Evolutionary conservation across 148 eudicot genomes (phyloP).

Genomic region (Cornus florida): DNA sequence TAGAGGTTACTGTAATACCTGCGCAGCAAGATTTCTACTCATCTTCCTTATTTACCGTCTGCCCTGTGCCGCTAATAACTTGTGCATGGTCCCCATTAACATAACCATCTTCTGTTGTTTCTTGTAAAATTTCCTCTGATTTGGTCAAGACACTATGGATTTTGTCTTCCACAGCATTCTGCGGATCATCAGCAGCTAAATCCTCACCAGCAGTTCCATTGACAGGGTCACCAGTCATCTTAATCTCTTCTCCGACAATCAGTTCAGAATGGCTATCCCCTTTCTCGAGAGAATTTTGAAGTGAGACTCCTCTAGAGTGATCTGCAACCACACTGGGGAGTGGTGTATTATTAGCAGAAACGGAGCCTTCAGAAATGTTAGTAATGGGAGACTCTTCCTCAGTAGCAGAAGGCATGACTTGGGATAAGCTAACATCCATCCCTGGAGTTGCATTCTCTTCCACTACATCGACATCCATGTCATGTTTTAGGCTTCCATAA

Average conservation of each 20-base stretch:
- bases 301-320: background rate
- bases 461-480: conserved; percentile 21
- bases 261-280: background rate
- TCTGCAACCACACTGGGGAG: background rate
- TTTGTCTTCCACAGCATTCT: conserved; percentile 5
- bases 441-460: conserved; percentile 12
- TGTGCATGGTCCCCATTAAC: background rate
- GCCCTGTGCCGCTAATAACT: background rate
- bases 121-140: conserved; percentile 6
- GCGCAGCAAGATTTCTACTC: background rate
- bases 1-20: too few relatives aligned
- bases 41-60: background rate
- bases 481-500: conserved; percentile 20
- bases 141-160: background rate
- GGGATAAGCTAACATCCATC: conserved; percentile 6
- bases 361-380: background rate
- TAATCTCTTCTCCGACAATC: conserved; percentile 7
- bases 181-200: conserved; percentile 6
- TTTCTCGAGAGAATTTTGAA: conserved; percentile 1
- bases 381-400: background rate
- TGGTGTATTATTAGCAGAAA: conserved; percentile 2
- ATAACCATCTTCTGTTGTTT: conserved; percentile 1
- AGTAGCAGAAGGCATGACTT: background rate
- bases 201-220: conserved; percentile 9
- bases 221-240: background rate